phyloP scores from a whole-genome alignment of 345 rosid species.

The Syzygium grande region DNA sequence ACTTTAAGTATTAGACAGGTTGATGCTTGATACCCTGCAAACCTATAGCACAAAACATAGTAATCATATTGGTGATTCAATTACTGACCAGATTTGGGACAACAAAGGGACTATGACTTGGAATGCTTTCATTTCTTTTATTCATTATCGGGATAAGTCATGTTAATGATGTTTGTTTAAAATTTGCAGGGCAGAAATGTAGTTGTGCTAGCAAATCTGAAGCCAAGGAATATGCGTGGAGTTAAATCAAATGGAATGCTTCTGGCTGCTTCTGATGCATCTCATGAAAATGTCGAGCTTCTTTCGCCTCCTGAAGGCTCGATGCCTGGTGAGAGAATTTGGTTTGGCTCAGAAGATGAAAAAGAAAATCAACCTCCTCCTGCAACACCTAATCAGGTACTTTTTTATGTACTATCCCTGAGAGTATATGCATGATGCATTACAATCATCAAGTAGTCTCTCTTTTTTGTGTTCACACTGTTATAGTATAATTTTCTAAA shows the following conservation, averaged over 20 bases:
- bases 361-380: conserved; percentile 43
- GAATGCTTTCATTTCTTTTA: background rate
- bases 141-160: background rate
- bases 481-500: background rate
- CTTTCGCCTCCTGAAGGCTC: conserved; percentile 70
- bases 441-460: background rate
- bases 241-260: conserved; percentile 91
- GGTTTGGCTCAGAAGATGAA: conserved; percentile 71
- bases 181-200: conserved; percentile 50
- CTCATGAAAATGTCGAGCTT: conserved; percentile 79
- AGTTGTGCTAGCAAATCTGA: conserved; percentile 78
- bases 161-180: background rate
- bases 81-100: background rate
- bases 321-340: conserved; percentile 70
- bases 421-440: background rate
- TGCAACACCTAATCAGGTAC: conserved; percentile 76
- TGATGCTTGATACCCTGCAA: background rate
- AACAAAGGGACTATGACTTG: background rate
- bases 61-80: background rate
- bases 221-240: conserved; percentile 94
- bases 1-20: background rate
- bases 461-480: background rate
- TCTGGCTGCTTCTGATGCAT: conserved; percentile 72
- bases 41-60: background rate
- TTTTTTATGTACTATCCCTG: background rate